Percentiles rank a stretch among this genome's conserved stretches.
These are phyloP conservation scores for Trichoderma sp. DNA, from an alignment of 2,329 filamentous ascomycete species.

Conservation along the genomic window DNA sequence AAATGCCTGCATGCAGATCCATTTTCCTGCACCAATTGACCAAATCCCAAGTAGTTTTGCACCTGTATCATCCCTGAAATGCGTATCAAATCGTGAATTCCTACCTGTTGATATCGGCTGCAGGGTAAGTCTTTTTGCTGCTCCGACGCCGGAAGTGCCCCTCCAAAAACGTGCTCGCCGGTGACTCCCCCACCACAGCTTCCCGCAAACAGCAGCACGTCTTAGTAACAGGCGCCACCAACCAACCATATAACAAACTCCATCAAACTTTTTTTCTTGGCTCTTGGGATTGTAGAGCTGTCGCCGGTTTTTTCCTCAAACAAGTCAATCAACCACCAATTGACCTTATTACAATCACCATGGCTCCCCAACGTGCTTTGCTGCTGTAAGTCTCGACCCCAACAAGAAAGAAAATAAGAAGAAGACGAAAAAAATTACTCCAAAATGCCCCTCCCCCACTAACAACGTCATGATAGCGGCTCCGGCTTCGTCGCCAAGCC, in stretches of 20 bases:
- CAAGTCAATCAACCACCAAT: not conserved
- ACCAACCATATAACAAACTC: not conserved
- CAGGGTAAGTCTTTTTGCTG: not conserved
- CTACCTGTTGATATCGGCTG: not conserved
- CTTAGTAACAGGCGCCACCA: not conserved
- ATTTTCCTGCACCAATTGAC: not conserved
- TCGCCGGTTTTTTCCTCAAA: not conserved
- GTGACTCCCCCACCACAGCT: not conserved
- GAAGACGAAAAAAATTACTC: not conserved
- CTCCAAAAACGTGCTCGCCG: not conserved
- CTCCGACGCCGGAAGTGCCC: not conserved
- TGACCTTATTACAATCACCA: not conserved
- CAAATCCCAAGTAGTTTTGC: not conserved
- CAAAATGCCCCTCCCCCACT: slow-evolving; percentile 1
- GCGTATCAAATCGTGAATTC: not conserved
- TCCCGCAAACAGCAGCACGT: not conserved
- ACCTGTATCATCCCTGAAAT: not conserved
- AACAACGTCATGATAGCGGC: not conserved
- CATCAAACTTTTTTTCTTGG: not conserved
- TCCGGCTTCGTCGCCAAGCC: slow-evolving; percentile 38
- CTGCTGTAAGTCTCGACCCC: not conserved
- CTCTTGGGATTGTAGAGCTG: not conserved
- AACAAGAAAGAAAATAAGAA: not conserved
- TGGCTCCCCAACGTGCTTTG: slow-evolving; percentile 6
- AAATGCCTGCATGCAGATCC: not conserved